Base-by-base conservation (phyloP, 2,329 filamentous ascomycete genomes). In the Hypoxylon sp. region DNA sequence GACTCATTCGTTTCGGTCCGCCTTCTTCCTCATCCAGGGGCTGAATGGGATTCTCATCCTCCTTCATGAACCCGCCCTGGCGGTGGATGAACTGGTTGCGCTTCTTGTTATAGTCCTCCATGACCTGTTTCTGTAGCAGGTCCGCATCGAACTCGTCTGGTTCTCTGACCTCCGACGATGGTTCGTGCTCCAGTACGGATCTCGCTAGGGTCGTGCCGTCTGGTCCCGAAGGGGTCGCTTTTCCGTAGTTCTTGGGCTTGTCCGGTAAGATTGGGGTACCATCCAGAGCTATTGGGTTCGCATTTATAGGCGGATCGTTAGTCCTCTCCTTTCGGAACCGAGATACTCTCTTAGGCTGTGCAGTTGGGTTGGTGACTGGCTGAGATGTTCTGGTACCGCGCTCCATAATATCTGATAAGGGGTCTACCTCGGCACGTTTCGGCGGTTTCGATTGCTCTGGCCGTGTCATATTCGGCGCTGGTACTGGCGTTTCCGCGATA, bases 81-180 rank as follows among this genome's bases (percentile, higher is more conserved):
- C 89, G 86, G 69, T 93, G 88, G 56, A 97, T 93, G 78, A 96
- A 89, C 72, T 86, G 87, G 74, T 94, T 97, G 19, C 94, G 90
- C 76, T 92, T 83, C 46, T 87, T 88, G 75, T 97, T 91, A 76
- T 97, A 97, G 73, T 96, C 91, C 37, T 87, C 86, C 6, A 91
- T 89, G 13, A 97, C 88, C 75, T 97, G 91, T 65, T 91, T 88
- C 55, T 91, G 85, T 52, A 94, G 82, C 28, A 94, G 80, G 19
- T 87, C 83, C 4, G 91, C 87, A 70, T 97, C 91, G 39, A 94
- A 81, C 68, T 91, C 89, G 68, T 91, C 86, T 0, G 87, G 86
- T 63, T 78, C 77, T 43, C 65, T 72, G 6, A 74, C 68, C 24
- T 68, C 68, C 1, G 69, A 58, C 2, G 77, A 73, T 7, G 78